Evolutionary conservation across 108 stramenopile species (phyloP), one percentile per base, ranked within the genome.

Genomic region (Discostella stelligeroides): DNA sequence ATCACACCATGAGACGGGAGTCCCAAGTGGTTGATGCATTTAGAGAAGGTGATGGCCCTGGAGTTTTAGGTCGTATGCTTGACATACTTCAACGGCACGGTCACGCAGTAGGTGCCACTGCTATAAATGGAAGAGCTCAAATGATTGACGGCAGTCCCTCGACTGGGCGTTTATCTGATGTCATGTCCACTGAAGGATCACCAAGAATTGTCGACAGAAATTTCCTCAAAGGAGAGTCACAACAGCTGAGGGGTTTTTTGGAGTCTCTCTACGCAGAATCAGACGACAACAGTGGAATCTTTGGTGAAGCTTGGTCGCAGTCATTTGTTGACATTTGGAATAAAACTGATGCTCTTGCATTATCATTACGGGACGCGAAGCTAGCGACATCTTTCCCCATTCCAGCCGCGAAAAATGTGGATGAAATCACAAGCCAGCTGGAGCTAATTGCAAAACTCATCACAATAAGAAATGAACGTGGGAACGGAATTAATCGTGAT

Each of bases 401-500:
- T 47, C 41, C 27, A 17, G 14, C 40, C 7, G 60, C 50, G 14
- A 30, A 20, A 37, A 39, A 58, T 10, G 72, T 66, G 18, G 76
- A 65, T 24, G 66, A 25, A 25, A 67, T 67, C 38, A 25, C 49
- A 70, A 67, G 50, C 61, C 47, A 74, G 14, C 43, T 82, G 73
- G 37, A 47, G 15, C 25, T 73, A 46, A 64, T 81, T 13, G 74
- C 88, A 29, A 68, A 61, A 39, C 66, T 85, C 56, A 86, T 89
- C 34, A 25, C 40, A 13, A 73, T 46, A 10, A 28, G 70, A 20
- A 63, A 63, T 37, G 56, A 72, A 28, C 61, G 84, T 24, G 76
- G 80, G 25, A 50, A 62, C 12, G 27, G 63, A 6, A 63, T 63
- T 28, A 81, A 92, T 49, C 85, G 89, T 6, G 86, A 88, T 68